phyloP scores from a whole-genome alignment of 2,329 filamentous ascomycete genomes.

The Rachicladosporium sp. region DNA sequence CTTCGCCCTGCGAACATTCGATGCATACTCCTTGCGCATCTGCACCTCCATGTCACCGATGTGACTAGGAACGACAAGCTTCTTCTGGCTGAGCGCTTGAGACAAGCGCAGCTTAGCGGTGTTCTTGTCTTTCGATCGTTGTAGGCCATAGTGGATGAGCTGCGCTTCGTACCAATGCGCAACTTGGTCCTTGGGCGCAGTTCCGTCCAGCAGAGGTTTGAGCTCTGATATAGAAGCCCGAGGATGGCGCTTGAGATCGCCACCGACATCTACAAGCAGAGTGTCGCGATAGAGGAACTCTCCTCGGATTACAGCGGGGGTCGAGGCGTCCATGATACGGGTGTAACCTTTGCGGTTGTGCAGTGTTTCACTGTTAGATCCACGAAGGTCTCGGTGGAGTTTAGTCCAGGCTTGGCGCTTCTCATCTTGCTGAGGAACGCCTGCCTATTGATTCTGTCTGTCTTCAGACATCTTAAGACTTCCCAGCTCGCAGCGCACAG shows the following conservation, averaged over 20 bases:
- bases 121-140: conserved; percentile 44
- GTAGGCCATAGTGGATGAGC: conserved; percentile 49
- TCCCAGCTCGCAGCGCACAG: too few relatives aligned
- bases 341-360: not conserved
- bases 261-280: conserved; percentile 18
- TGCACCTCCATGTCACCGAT: conserved; percentile 40
- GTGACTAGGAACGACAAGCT: conserved; percentile 37
- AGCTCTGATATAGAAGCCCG: conserved; percentile 16
- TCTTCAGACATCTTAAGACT: too few relatives aligned
- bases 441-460: too few relatives aligned
- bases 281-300: conserved; percentile 19
- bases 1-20: conserved; percentile 37
- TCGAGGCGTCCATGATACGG: conserved; percentile 7
- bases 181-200: conserved; percentile 34
- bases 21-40: conserved; percentile 46
- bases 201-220: conserved; percentile 13
- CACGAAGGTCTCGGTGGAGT: too few relatives aligned
- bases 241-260: conserved; percentile 17
- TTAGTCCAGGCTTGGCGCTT: too few relatives aligned
- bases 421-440: too few relatives aligned
- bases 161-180: conserved; percentile 53
- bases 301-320: conserved; percentile 12
- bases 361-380: not conserved
- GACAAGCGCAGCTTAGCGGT: conserved; percentile 46
- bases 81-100: conserved; percentile 41